Percentiles rank a stretch among this genome's conserved stretches.
Evolutionary conservation across 2,329 filamentous ascomycete species (phyloP).

Genomic region (Diaporthe sp.): DNA sequence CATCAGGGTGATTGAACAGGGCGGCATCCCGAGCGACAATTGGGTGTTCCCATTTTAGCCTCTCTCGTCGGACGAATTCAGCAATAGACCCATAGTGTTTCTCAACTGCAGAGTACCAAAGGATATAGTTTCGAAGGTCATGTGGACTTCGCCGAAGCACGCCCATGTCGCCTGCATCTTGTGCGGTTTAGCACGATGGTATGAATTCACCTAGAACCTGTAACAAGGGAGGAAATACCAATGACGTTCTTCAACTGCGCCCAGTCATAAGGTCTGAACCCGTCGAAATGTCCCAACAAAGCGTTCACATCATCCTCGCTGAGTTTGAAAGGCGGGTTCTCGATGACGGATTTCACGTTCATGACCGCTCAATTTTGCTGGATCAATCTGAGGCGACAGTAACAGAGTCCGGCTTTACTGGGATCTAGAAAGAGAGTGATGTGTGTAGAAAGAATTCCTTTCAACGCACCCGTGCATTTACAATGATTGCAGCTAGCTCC

Average conservation of each 20-base stretch:
- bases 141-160: neutral
- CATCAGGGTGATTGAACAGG: neutral
- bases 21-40: neutral
- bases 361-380: neutral
- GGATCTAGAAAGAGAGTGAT: neutral
- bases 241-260: neutral
- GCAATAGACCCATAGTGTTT: neutral
- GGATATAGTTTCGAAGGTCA: neutral
- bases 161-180: neutral
- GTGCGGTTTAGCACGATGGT: neutral
- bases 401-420: neutral
- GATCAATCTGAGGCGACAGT: neutral
- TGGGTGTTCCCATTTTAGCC: neutral
- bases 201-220: neutral
- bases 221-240: neutral
- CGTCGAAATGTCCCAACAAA: neutral
- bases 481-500: neutral
- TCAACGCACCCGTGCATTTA: neutral
- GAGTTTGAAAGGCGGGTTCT: constrained; percentile 1
- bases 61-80: neutral
- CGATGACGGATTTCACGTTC: neutral
- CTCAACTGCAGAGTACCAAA: neutral
- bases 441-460: neutral
- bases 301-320: neutral
- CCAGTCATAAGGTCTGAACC: neutral